Conservation (phyloP, 257 asterid genomes). For the Solanum piurae region DNA sequence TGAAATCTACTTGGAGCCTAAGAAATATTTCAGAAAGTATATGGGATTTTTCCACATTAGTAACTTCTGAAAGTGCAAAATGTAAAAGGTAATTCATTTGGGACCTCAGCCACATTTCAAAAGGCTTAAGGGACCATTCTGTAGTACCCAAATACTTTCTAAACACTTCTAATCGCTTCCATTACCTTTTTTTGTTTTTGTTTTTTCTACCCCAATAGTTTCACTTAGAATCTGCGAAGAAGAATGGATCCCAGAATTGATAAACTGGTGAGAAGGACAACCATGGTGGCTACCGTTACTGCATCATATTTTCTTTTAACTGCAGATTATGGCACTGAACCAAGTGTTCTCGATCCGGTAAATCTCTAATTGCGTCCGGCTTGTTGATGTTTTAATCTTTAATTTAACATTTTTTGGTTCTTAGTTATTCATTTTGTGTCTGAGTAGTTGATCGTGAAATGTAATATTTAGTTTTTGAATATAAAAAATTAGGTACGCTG, state of each 20-base stretch:
- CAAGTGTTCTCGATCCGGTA: conserved; percentile 79
- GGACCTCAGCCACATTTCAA: background rate
- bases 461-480: background rate
- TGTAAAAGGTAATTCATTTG: background rate
- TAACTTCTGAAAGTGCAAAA: background rate
- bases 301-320: conserved; percentile 82
- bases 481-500: background rate
- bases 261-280: conserved; percentile 66
- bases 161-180: background rate
- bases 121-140: background rate
- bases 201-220: background rate
- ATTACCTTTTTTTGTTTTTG: background rate
- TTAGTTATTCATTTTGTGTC: background rate
- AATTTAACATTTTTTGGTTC: background rate
- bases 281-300: conserved; percentile 70
- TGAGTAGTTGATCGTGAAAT: background rate
- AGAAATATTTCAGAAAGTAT: background rate
- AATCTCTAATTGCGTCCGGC: background rate
- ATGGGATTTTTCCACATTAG: background rate
- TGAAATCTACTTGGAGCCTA: background rate
- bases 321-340: conserved; percentile 81
- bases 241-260: conserved; percentile 54
- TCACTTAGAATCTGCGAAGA: background rate
- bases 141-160: background rate
- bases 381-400: background rate